A percentile compares a stretch with the other conserved stretches of the same genome.
Conservation (phyloP, 2,329 filamentous ascomycete species). For the Monosporascus cannonballus region DNA sequence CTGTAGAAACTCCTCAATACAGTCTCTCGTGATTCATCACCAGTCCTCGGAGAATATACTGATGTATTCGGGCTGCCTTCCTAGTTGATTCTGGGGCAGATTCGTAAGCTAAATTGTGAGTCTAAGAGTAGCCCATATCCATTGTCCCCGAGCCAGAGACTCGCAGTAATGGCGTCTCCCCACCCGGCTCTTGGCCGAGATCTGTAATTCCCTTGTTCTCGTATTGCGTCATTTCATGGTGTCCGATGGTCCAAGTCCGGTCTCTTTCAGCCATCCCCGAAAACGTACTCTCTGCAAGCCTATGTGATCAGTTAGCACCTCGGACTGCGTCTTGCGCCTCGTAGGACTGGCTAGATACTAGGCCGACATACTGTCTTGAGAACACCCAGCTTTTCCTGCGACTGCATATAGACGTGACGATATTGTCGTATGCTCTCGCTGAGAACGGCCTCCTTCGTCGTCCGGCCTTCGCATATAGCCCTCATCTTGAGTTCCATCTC, state of each 20-base stretch:
- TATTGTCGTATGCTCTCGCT: conserved; percentile 83
- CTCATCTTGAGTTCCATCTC: conserved; percentile 98
- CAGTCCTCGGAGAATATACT: not conserved
- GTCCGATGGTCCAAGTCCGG: not conserved
- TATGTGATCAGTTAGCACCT: conserved; percentile 20
- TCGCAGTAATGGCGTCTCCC: not conserved
- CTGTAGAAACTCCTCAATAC: not conserved
- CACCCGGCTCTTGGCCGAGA: not conserved
- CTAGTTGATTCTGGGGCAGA: not conserved
- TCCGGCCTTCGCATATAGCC: conserved; percentile 84
- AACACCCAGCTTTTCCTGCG: conserved; percentile 66
- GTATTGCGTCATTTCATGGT: conserved; percentile 3
- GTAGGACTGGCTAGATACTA: not conserved
- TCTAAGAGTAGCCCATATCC: not conserved
- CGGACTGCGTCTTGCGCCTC: not conserved
- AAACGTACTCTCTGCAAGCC: conserved; percentile 52
- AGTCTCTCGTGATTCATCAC: not conserved
- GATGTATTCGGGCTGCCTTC: not conserved
- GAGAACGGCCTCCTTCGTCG: conserved; percentile 68
- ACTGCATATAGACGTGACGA: conserved; percentile 76
- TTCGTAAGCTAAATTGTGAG: not conserved
- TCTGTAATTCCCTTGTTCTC: not conserved
- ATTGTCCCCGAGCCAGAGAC: not conserved
- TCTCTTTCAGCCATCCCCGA: conserved; percentile 25
- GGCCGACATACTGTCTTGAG: conserved; percentile 50